Evolutionary conservation across 495 filamentous ascomycete species (phyloP), one percentile per base, ranked within the genome.

Genomic region (Penicillium ucsense): DNA sequence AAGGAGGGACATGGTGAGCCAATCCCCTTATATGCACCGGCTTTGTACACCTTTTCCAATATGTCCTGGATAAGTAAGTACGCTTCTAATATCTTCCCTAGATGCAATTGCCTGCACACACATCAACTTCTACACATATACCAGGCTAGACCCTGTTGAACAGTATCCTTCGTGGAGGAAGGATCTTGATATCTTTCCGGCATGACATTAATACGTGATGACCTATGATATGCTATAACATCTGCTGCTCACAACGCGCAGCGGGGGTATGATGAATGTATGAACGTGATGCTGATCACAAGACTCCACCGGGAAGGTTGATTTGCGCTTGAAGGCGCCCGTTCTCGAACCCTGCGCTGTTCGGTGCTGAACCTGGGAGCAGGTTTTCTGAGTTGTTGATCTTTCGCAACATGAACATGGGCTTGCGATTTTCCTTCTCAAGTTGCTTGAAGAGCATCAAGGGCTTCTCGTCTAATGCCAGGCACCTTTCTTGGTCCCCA

Each of bases 401-500:
- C 65, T 86, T 87, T 41, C 92, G 72, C 36, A 98, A 66, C 92
- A 98, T 98, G 61, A 97, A 98, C 92, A 98, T 97, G 32, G 92
- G 92, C 61, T 98, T 98, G 64, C 88, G 83, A 8, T 94, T 94
- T 67, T 98, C 92, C 56, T 85, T 87, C 62, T 95, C 89, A 38
- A 97, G 72, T 57, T 96, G 90, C 70, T 98, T 98, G 73, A 98
- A 98, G 48, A 98, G 71, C 47, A 95, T 88, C 37, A 98, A 74
- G 27, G 92, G 92, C 57, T 90, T 88, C 68, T 98, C 92, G 34
- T 96, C 84, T 48, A 95, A 66, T 1, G 84, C 89, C 12, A 98
- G 68, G 65, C 92, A 98, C 27, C 92, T 81, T 70, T 98, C 92
- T 65, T 98, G 87, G 52, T 98, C 90, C 12, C 92, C 92, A 55